Conservation (phyloP, 169 alveolate genomes). For the Plasmodium chabaudi region DNA sequence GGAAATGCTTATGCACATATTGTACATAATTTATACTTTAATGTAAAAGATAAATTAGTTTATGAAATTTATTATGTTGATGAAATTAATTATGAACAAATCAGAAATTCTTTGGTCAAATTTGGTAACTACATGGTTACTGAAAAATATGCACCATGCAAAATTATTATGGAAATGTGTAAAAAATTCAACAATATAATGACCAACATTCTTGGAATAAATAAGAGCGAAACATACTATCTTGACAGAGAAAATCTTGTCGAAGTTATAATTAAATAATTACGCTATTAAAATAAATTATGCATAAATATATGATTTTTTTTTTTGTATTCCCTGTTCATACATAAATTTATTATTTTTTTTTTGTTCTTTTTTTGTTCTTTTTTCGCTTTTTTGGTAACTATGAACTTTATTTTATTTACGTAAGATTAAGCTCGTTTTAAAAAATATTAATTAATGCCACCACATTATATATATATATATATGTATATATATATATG, state of each 20-base stretch:
- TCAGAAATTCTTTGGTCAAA: constrained; percentile 21
- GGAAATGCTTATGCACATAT: constrained; percentile 52
- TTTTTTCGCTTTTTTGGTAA: background rate
- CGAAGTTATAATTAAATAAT: constrained; percentile 56
- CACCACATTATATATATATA: too few relatives aligned
- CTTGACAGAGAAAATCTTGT: constrained; percentile 35
- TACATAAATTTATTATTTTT: background rate
- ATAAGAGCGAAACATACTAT: constrained; percentile 10
- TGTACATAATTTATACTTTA: constrained; percentile 40
- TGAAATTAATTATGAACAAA: constrained; percentile 17
- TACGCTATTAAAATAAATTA: too few relatives aligned
- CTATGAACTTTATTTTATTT: background rate
- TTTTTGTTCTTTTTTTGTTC: background rate
- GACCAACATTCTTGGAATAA: constrained; percentile 19
- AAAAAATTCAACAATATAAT: constrained; percentile 26
- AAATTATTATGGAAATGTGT: constrained; percentile 49
- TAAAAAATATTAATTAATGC: background rate
- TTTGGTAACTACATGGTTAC: constrained; percentile 18
- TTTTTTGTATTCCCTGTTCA: background rate
- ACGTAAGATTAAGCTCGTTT: background rate
- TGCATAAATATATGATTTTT: background rate
- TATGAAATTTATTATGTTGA: constrained; percentile 48
- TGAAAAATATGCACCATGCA: constrained; percentile 63
- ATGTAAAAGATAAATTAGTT: constrained; percentile 46
- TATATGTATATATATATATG: background rate